Evolutionary conservation across 805 yeast species (phyloP), one percentile per base, ranked within the genome.

Genomic region (Cyberlindnera americana): DNA sequence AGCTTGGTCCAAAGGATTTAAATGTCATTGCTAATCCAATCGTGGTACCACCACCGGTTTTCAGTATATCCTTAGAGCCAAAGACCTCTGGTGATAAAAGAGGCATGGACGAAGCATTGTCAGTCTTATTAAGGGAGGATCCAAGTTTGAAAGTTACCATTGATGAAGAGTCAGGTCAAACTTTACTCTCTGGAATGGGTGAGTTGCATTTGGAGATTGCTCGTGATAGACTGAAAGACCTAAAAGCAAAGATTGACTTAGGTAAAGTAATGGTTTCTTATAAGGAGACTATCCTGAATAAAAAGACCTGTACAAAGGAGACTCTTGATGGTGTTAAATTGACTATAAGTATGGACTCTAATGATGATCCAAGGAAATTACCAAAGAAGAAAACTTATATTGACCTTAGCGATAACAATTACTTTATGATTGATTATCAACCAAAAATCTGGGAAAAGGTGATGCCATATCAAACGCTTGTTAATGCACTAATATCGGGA

Each of bases 161-260:
- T 35, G 86, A 93, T 59, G 90, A 87, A 43, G 98, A 91, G 50
- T 70, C 87, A 40, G 95, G 93, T 6, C 97, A 93, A 64, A 81
- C 90, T 2, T 74, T 90, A 19, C 62, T 93, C 22, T 81, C 95
- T 15, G 99, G 99, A 23, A 91, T 91, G 98, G 99, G 99, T 29
- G 98, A 93, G 56, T 69, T 93, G 34, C 99, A 93, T 64, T 69
- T 93, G 35, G 98, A 93, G 50, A 89, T 93, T 49, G 84, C 93
- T 2, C 72, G 71, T 34, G 93, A 87, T 52, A 70, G 97, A 40
- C 64, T 86, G n/a, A 75, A 75, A 30, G 95, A 88, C 42, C 70
- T 89, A 72, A 82, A 83, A 58, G 96, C 95, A 3, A 78, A 81
- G 40, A 83, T 86, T 1, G 81, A 80, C 23, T 71, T 88, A 28